A percentile compares a stretch with the other conserved stretches of the same genome.
phyloP scores from a whole-genome alignment of 2,329 filamentous ascomycete genomes.

The Phaeosphaeria sp. region DNA sequence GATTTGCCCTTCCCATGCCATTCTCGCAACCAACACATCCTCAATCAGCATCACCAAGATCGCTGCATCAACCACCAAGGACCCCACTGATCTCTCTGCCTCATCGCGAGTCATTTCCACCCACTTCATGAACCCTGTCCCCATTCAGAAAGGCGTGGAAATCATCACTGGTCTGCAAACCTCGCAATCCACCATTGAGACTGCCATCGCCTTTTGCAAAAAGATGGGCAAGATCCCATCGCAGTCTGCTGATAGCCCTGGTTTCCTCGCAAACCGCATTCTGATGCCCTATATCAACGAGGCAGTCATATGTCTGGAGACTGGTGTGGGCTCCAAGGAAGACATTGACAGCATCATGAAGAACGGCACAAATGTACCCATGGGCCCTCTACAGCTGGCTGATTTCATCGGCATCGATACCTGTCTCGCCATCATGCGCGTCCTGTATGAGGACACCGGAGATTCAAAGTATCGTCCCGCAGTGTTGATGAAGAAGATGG shows the following conservation, averaged over 20 bases:
- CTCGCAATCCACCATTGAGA: conserved; percentile 78
- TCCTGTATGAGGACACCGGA: conserved; percentile 86
- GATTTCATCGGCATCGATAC: conserved; percentile 98
- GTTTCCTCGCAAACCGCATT: conserved; percentile 95
- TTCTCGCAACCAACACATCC: conserved; percentile 97
- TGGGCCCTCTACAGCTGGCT: conserved; percentile 91
- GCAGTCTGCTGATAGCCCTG: conserved; percentile 85
- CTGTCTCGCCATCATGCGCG: conserved; percentile 96
- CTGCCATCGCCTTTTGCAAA: conserved; percentile 83
- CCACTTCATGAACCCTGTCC: conserved; percentile 99
- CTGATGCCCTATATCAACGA: conserved; percentile 99
- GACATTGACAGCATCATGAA: conserved; percentile 99
- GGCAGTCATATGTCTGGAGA: conserved; percentile 94
- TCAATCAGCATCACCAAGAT: conserved; percentile 98
- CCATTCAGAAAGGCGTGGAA: conserved; percentile 95
- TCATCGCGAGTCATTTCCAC: conserved; percentile 91
- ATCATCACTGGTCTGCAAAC: conserved; percentile 96
- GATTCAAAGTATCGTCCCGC: conserved; percentile 95
- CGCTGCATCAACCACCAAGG: conserved; percentile 79
- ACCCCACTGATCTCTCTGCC: conserved; percentile 79
- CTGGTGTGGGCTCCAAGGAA: conserved; percentile 84
- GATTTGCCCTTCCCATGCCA: conserved; percentile 81
- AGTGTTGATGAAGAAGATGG: conserved; percentile 90
- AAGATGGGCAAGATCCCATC: conserved; percentile 93
- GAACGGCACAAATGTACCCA: conserved; percentile 97